Evolutionary conservation across 2,329 filamentous ascomycete genomes (phyloP).

Genomic region (Penicillium sp.): DNA sequence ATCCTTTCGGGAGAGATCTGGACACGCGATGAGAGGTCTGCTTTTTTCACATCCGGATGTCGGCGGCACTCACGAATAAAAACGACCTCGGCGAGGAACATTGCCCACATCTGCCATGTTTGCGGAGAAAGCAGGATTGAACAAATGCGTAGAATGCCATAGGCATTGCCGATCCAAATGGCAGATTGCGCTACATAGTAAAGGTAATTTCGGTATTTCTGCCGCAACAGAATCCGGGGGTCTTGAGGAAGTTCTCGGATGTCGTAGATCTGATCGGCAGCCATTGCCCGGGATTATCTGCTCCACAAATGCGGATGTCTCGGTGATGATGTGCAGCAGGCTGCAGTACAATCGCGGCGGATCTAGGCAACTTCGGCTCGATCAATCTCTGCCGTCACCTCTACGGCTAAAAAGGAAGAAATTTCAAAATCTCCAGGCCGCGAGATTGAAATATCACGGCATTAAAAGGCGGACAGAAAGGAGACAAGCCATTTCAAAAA

Average conservation of each 20-base stretch:
- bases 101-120: conserved; percentile 35
- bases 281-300: conserved; percentile 7
- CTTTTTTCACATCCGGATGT: neutral
- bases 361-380: neutral
- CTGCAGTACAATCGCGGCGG: neutral
- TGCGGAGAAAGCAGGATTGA: conserved; percentile 15
- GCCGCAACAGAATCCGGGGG: conserved; percentile 17
- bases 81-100: conserved; percentile 31
- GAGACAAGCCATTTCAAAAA: conserved; percentile 12
- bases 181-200: conserved; percentile 22
- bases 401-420: neutral
- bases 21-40: neutral
- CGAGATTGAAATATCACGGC: neutral
- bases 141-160: conserved; percentile 27
- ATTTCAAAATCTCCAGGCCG: neutral
- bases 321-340: neutral
- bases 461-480: neutral
- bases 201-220: conserved; percentile 25
- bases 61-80: conserved; percentile 29
- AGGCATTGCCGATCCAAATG: conserved; percentile 25
- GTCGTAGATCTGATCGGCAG: conserved; percentile 12
- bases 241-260: conserved; percentile 30
- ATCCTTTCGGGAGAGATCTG: conserved; percentile 30
- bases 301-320: neutral
- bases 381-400: neutral